phyloP scores from a whole-genome alignment of 306 rosid genomes.

The Inga laurina region DNA sequence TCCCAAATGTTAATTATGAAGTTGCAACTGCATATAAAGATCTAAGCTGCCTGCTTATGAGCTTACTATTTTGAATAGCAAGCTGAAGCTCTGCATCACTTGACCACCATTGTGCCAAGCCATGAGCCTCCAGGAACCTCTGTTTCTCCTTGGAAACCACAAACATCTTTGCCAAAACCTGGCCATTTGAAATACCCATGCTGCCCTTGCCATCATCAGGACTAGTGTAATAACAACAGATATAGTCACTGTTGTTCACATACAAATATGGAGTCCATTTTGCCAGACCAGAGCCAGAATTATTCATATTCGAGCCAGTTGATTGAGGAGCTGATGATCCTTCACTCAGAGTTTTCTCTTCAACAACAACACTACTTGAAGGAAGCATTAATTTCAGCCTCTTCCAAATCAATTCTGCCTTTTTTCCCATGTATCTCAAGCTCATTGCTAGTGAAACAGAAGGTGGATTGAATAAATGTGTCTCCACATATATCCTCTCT shows the following conservation, averaged over 20 bases:
- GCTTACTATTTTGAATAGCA: conserved; percentile 76
- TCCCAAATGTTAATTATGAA: conserved; percentile 36
- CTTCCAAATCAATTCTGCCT: conserved; percentile 74
- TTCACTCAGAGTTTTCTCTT: conserved; percentile 28
- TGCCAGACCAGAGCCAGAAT: conserved; percentile 43
- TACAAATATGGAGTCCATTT: conserved; percentile 92
- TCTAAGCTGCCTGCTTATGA: conserved; percentile 81
- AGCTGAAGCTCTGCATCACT: conserved; percentile 81
- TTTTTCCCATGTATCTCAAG: conserved; percentile 66
- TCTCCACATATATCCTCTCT: conserved; percentile 78
- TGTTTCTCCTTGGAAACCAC: conserved; percentile 90
- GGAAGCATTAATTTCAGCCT: conserved; percentile 80
- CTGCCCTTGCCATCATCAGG: conserved; percentile 61
- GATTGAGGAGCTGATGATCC: conserved; percentile 47
- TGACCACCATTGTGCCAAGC: conserved; percentile 97
- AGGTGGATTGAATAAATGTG: conserved; percentile 96
- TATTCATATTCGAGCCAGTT: conserved; percentile 49
- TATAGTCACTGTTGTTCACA: conserved; percentile 85
- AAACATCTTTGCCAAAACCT: conserved; percentile 72
- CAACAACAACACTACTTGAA: conserved; percentile 33
- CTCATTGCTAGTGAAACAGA: conserved; percentile 86
- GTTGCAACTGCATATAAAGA: conserved; percentile 65
- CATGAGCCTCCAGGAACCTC: conserved; percentile 93
- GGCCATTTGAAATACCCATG: conserved; percentile 41
- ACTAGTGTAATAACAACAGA: conserved; percentile 81